phyloP scores from a whole-genome alignment of 2,329 filamentous ascomycete species.

The Colletotrichum tanaceti region DNA sequence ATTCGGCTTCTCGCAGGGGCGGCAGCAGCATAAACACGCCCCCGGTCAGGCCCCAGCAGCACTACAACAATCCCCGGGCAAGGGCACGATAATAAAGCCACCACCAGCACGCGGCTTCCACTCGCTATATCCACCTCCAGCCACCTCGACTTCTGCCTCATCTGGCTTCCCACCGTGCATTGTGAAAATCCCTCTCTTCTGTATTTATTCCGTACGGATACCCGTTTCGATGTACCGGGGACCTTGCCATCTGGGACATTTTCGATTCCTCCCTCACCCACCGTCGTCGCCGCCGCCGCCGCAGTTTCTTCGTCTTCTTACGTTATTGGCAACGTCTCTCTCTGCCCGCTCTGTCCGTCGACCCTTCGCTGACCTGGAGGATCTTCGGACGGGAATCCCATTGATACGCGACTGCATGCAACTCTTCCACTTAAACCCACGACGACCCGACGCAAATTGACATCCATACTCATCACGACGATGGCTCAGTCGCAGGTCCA shows the following conservation, averaged over 20 bases:
- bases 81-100: constrained; percentile 22
- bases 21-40: constrained; percentile 30
- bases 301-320: constrained; percentile 5
- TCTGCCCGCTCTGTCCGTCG: not conserved
- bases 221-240: not conserved
- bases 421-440: constrained; percentile 24
- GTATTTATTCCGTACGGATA: not conserved
- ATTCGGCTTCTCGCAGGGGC: constrained; percentile 23
- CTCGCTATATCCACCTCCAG: constrained; percentile 39
- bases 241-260: not conserved
- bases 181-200: not conserved
- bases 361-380: constrained; percentile 3
- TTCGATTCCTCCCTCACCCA: constrained; percentile 1
- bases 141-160: constrained; percentile 34
- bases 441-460: constrained; percentile 21
- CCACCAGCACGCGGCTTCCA: constrained; percentile 29
- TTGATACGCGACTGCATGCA: constrained; percentile 35
- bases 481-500: constrained; percentile 39
- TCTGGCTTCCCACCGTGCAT: constrained; percentile 12
- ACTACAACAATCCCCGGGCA: constrained; percentile 14
- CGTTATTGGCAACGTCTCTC: not conserved
- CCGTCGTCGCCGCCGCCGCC: constrained; percentile 24
- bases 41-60: constrained; percentile 9
- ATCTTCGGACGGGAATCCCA: constrained; percentile 28
- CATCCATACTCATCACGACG: constrained; percentile 2